Percentiles rank a stretch among this genome's conserved stretches.
These are phyloP conservation scores for Microbotryum lychnidis-dioicae DNA, from an alignment of 1,284 basidiomycete species.

Conservation along the genomic window DNA sequence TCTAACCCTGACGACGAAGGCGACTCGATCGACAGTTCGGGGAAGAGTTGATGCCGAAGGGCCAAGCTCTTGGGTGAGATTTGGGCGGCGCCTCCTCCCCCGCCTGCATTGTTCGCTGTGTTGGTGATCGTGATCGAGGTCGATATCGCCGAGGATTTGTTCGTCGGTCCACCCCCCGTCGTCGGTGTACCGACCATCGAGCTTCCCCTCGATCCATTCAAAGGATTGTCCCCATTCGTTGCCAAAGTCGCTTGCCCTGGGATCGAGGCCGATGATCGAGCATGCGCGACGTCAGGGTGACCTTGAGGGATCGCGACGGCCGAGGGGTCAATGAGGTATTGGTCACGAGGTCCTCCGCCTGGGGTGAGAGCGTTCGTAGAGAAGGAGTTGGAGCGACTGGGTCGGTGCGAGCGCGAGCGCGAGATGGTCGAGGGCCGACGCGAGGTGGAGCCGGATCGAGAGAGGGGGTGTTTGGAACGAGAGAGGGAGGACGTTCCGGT, in stretches of 20 bases:
- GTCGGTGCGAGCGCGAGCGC: neutral
- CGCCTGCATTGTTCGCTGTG: too few species aligned
- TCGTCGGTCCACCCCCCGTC: too few species aligned
- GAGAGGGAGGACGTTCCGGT: neutral
- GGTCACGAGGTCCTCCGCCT: slow-evolving; percentile 1
- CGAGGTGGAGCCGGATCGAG: neutral
- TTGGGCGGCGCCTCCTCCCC: neutral
- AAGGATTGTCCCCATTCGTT: too few species aligned
- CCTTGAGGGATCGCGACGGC: slow-evolving; percentile 24
- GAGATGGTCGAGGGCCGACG: neutral
- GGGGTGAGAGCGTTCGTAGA: neutral
- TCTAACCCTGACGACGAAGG: neutral
- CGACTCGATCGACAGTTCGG: slow-evolving; percentile 10
- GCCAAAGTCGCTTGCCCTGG: too few species aligned
- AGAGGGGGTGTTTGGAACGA: neutral
- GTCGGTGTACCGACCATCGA: too few species aligned
- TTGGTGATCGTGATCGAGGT: too few species aligned
- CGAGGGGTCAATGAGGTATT: slow-evolving; percentile 28
- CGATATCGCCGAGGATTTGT: too few species aligned
- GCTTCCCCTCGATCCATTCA: too few species aligned
- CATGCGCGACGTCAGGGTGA: slow-evolving; percentile 26
- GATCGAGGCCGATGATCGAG: neutral
- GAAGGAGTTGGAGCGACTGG: neutral
- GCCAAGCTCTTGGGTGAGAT: slow-evolving; percentile 18
- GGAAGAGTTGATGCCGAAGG: slow-evolving; percentile 28